Base-by-base conservation (phyloP, 1,139 yeast species). In the Debaryomyces nepalensis region DNA sequence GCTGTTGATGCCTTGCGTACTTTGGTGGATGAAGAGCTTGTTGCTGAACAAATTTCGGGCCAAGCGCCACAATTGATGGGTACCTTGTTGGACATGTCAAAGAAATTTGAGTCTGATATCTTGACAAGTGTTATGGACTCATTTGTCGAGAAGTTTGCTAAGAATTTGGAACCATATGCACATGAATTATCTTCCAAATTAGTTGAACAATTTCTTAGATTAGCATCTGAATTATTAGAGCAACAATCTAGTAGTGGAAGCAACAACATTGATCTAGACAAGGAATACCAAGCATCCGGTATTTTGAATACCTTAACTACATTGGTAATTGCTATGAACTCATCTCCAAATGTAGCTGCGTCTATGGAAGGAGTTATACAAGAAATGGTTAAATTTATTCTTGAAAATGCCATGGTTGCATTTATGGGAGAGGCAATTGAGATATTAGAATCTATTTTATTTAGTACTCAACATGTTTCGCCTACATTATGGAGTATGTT, bases 51-150 rank as follows among this genome's bases (percentile, higher is more conserved):
- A 31, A 64, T 77, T 27, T 64, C 78, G 2, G 73, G 66, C 16
- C 78, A 73, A 50, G 78, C 78, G 0, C 78, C 82, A 1, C 75
- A 73, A 47, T 65, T 78, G 26, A 77, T 79, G 81, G 73, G 75
- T 19, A 70, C 72, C 10, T 66, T 79, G 41, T 65, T 79, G 45
- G 77, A 75, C 40, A 64, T 79, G 66, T 73, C 80, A 26, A 75
- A 74, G 52, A 61, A 63, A 19, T 69, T 74, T 44, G 82, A 79
- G 55, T 68, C 79, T 47, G 84, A 79, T 51, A 68, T 78, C 32
- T 67, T 79, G 46, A 74, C 79, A 34, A 70, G 73, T 26, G 78
- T 78, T 3, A 79, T 80, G 81, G 84, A 79, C 46, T 70, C 73
- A 11, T 75, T 79, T 53, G 84, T 79, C 6, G 76, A 76, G 42